Evolutionary conservation across 441 rosid species (phyloP), one percentile per base, ranked within the genome.

Genomic region (Manihot esculenta): DNA sequence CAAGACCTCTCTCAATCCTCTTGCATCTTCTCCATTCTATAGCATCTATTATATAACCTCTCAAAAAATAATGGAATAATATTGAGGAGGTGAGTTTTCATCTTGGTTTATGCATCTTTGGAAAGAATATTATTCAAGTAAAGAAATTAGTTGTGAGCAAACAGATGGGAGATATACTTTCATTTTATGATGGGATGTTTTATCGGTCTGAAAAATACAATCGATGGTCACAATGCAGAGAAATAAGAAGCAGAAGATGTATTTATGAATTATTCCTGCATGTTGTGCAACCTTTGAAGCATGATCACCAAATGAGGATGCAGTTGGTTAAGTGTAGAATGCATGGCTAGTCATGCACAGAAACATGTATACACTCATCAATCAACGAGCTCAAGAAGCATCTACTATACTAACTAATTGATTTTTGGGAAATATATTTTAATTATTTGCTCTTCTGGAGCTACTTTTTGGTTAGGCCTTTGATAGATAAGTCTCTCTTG

Each of bases 91-190:
- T 78, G 41, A 73, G 82, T 78, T 89, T 93, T 80, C 84, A 89
- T 70, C 97, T 93, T 33, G 83, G 88, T 64, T 78, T 87, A 58
- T 87, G 84, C 71, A 81, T 84, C 66, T 87, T 87, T 30, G 89
- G 89, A 47, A 87, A 85, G 77, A 78, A 84, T 77, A 79, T 87
- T 75, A 74, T 77, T 69, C 83, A 62, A 68, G 82, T 85, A 71
- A 70, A 79, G 82, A 85, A 77, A 62, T 85, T 87, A 73, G 81
- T 85, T 59, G 79, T 70, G 61, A 77, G 73, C 70, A 82, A 79
- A 73, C 67, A 12, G 20, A 84, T 85, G 85, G 84, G 86, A 7
- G 83, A 84, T 62, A 64, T 84, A 53, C 71, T 84, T 56, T 62
- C 81, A 21, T 85, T 80, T 76, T 88, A 88, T 76, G 84, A 88